These are phyloP conservation scores for Cantharellus cinnabarinus DNA, from an alignment of 768 basidiomycete species.

Conservation along the genomic window DNA sequence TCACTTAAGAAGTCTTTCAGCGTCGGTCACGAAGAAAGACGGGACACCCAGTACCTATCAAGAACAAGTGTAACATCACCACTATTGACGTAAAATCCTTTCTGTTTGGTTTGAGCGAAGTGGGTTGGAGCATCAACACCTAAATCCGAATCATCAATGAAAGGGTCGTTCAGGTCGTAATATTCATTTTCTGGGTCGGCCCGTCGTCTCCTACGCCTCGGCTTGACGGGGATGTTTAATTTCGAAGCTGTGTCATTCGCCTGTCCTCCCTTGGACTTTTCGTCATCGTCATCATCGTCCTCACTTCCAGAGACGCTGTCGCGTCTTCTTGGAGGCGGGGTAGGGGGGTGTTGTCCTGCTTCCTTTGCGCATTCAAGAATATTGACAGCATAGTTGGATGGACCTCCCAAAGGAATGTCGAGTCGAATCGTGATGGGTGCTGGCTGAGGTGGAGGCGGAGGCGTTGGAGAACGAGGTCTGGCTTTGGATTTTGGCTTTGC, in stretches of 20 bases:
- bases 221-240: conserved; percentile 9
- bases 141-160: conserved; percentile 95
- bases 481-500: conserved; percentile 32
- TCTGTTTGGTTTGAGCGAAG: conserved; percentile 80
- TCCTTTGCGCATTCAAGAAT: conserved; percentile 35
- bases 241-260: background rate
- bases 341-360: conserved; percentile 42
- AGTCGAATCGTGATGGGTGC: conserved; percentile 46
- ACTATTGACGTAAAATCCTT: conserved; percentile 79
- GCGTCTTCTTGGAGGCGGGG: conserved; percentile 27
- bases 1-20: background rate
- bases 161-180: conserved; percentile 82
- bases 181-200: conserved; percentile 35
- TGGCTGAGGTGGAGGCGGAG: conserved; percentile 24
- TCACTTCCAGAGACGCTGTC: conserved; percentile 38
- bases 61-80: conserved; percentile 76
- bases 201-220: conserved; percentile 8
- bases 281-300: conserved; percentile 26
- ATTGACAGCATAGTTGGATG: conserved; percentile 55
- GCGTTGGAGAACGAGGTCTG: conserved; percentile 39
- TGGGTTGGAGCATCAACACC: conserved; percentile 76
- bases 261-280: conserved; percentile 5
- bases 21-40: conserved; percentile 11
- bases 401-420: conserved; percentile 49
- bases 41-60: conserved; percentile 28